Evolutionary conservation across 257 asterid genomes (phyloP).

Genomic region (Solanum tacnaense): DNA sequence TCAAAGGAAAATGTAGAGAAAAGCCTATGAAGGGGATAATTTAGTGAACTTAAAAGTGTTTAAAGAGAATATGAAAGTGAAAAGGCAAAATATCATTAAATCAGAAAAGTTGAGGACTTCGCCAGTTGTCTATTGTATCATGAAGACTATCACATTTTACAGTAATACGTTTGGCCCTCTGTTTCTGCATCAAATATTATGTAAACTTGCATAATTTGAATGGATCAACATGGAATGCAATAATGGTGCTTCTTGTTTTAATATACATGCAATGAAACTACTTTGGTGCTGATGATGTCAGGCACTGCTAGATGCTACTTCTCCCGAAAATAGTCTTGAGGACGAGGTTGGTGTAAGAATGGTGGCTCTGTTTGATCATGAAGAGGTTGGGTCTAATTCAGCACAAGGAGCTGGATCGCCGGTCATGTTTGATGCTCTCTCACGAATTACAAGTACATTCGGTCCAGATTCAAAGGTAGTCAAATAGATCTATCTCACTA

Average conservation of each 20-base stretch:
- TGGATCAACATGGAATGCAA: neutral
- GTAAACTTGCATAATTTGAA: neutral
- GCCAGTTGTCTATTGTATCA: neutral
- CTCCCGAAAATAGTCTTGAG: conserved; percentile 53
- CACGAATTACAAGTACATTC: conserved; percentile 74
- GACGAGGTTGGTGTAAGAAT: conserved; percentile 77
- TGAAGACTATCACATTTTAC: neutral
- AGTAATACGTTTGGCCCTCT: neutral
- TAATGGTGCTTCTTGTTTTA: neutral
- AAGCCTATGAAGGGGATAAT: neutral
- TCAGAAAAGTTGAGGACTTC: neutral
- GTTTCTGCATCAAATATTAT: neutral
- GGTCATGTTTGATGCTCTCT: conserved; percentile 68
- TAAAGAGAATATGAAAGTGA: neutral
- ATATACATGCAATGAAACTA: neutral
- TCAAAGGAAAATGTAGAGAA: neutral
- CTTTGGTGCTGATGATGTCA: conserved; percentile 24
- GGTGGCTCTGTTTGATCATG: conserved; percentile 97
- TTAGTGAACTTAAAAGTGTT: neutral
- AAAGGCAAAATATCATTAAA: neutral
- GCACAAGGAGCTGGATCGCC: conserved; percentile 99
- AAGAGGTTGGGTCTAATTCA: conserved; percentile 89
- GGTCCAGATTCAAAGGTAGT: conserved; percentile 64
- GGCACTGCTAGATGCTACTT: conserved; percentile 88
- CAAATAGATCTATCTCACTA: neutral